These are phyloP conservation scores for Globisporangium camurandrum DNA, from an alignment of 352 stramenopile genomes.

Conservation along the genomic window DNA sequence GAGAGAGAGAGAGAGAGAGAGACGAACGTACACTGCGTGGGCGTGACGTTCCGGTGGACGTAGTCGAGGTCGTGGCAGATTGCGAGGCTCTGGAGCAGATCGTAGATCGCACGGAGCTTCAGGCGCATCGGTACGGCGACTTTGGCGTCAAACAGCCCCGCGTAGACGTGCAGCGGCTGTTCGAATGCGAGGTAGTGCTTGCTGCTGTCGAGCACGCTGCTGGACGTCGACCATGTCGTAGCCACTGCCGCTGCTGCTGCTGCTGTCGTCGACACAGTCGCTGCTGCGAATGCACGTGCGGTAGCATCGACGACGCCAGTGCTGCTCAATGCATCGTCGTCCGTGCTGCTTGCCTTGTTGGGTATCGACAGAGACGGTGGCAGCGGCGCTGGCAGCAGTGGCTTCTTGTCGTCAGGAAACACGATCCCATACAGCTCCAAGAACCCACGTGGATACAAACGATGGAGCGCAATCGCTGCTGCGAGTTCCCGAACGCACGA, in stretches of 20 bases:
- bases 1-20: neutral
- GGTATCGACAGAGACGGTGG: too few species aligned
- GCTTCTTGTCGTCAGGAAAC: constrained; percentile 46
- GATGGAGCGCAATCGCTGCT: constrained; percentile 34
- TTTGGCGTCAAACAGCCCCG: constrained; percentile 62
- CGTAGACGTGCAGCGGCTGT: constrained; percentile 70
- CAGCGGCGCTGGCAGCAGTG: too few species aligned
- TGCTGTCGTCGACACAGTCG: neutral
- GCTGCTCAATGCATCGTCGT: constrained; percentile 5
- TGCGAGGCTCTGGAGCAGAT: constrained; percentile 54
- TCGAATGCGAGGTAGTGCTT: constrained; percentile 78
- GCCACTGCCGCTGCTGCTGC: neutral
- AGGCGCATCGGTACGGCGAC: constrained; percentile 29
- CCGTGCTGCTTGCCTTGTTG: constrained; percentile 11
- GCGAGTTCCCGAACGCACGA: constrained; percentile 52
- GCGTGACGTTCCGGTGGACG: constrained; percentile 72
- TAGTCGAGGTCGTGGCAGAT: constrained; percentile 63
- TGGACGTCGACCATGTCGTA: neutral
- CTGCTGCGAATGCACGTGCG: neutral
- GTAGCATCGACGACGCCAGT: neutral
- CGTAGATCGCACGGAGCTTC: constrained; percentile 63
- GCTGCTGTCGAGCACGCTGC: constrained; percentile 21
- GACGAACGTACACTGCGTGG: constrained; percentile 33
- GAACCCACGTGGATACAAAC: constrained; percentile 38
- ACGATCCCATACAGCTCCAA: constrained; percentile 58